Conservation (phyloP, 257 asterid species). For the Vinca minor region DNA sequence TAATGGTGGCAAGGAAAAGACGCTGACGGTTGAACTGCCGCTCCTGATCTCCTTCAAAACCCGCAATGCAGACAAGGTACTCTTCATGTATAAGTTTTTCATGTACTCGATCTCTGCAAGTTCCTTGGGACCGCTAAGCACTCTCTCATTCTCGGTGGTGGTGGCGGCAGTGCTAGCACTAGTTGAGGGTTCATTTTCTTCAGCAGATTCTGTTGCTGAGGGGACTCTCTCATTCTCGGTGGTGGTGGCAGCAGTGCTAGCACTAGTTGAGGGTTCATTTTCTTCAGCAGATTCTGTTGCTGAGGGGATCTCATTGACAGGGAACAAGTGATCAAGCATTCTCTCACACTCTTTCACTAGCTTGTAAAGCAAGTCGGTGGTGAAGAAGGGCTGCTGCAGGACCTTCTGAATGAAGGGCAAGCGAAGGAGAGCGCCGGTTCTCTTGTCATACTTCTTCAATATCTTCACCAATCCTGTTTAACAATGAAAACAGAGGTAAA, state of each 20-base stretch:
- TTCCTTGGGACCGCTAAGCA: constrained; percentile 41
- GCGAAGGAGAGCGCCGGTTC: constrained; percentile 90
- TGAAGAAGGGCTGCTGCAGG: constrained; percentile 82
- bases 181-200: constrained; percentile 38
- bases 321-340: constrained; percentile 68
- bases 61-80: constrained; percentile 69
- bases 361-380: constrained; percentile 75
- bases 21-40: constrained; percentile 84
- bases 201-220: constrained; percentile 18
- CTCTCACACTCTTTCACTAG: constrained; percentile 84
- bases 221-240: constrained; percentile 28
- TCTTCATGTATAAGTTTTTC: constrained; percentile 77
- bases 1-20: constrained; percentile 81
- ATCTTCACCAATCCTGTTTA: constrained; percentile 75
- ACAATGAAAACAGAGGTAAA: background rate
- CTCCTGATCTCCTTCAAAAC: constrained; percentile 73
- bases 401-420: constrained; percentile 90
- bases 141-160: constrained; percentile 21
- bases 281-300: constrained; percentile 20
- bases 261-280: constrained; percentile 41
- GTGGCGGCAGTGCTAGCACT: constrained; percentile 16
- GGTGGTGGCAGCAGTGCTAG: no score
- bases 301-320: constrained; percentile 26
- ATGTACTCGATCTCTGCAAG: constrained; percentile 62
- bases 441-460: constrained; percentile 81